Evolutionary conservation across 345 rosid species (phyloP).

Genomic region (Firmiana major): DNA sequence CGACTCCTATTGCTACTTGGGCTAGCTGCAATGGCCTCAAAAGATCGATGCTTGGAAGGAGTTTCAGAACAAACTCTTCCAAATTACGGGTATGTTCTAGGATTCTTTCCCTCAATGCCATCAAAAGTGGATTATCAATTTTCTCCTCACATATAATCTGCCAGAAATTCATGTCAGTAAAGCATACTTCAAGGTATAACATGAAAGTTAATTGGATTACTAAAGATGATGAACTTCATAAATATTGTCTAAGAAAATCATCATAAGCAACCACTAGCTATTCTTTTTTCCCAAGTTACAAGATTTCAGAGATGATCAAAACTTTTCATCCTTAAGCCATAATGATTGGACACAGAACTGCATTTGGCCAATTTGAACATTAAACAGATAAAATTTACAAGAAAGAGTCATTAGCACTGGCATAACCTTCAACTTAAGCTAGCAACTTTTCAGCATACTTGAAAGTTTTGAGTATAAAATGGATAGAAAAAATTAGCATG

Average conservation of each 20-base stretch:
- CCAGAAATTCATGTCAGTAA: constrained; percentile 23
- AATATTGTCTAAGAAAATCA: too few species aligned
- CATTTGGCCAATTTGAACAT: neutral
- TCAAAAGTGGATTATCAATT: constrained; percentile 59
- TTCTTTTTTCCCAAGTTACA: neutral
- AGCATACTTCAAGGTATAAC: neutral
- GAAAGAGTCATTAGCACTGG: neutral
- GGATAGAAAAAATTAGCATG: neutral
- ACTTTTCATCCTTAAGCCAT: neutral
- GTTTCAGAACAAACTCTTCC: constrained; percentile 62
- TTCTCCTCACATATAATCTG: constrained; percentile 60
- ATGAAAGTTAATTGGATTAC: neutral
- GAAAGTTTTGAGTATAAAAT: neutral
- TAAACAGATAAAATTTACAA: neutral
- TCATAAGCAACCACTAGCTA: neutral
- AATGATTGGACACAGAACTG: neutral
- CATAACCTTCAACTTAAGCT: neutral
- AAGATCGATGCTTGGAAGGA: constrained; percentile 51
- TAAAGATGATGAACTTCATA: neutral
- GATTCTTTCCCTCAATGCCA: constrained; percentile 75
- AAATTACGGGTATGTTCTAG: constrained; percentile 57
- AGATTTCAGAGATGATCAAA: neutral
- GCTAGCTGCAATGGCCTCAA: constrained; percentile 64
- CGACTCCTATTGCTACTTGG: constrained; percentile 74
- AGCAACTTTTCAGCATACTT: neutral